phyloP scores from a whole-genome alignment of 495 filamentous ascomycete genomes.

The Neurospora intermedia region DNA sequence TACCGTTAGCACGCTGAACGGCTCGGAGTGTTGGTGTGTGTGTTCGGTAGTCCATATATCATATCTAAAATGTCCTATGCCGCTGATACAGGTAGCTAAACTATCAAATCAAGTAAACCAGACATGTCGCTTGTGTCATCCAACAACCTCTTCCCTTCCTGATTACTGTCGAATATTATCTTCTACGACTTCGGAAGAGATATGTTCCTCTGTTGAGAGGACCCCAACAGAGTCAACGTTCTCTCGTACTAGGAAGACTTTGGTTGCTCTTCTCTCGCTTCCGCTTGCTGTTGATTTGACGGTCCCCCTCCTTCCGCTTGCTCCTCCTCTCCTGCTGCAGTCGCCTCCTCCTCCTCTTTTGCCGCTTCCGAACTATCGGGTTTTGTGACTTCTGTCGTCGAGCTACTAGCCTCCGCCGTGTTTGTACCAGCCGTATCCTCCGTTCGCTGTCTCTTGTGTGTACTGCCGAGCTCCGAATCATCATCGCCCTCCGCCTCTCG shows the following conservation, averaged over 20 bases:
- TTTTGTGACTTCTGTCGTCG: not conserved
- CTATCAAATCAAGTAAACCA: not conserved
- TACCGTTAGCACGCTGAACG: not conserved
- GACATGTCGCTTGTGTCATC: not conserved
- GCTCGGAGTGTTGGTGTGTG: not conserved
- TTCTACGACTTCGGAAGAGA: not conserved
- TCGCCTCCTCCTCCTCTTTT: not conserved
- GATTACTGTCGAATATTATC: not conserved
- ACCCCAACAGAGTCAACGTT: not conserved
- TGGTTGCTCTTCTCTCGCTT: not conserved
- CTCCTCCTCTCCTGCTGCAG: not conserved
- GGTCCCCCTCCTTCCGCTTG: not conserved
- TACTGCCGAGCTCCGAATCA: slow-evolving; percentile 19
- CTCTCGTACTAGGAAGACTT: not conserved
- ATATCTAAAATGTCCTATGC: not conserved
- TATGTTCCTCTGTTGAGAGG: not conserved
- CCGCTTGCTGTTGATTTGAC: not conserved
- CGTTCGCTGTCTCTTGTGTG: slow-evolving; percentile 26
- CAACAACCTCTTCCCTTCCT: not conserved
- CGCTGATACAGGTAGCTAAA: not conserved
- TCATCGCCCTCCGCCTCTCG: slow-evolving; percentile 32
- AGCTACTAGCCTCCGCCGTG: not conserved
- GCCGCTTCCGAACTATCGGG: not conserved
- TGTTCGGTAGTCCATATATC: not conserved
- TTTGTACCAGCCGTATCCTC: slow-evolving; percentile 12